Conservation (phyloP, 2,329 filamentous ascomycete genomes). For the Stagonosporopsis chrysanthemi region DNA sequence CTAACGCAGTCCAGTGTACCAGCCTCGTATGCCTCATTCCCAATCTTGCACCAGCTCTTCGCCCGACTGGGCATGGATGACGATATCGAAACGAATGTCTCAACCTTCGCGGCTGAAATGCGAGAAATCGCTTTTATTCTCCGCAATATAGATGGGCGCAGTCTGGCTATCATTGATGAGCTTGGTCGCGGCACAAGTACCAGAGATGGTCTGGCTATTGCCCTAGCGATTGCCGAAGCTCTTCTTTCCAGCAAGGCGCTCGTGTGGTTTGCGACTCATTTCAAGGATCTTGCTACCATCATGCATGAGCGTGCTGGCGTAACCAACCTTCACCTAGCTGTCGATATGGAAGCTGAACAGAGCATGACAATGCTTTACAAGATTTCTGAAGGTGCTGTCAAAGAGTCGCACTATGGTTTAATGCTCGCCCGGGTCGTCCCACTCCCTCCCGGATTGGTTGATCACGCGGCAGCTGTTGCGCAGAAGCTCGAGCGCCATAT, state of each 20-base stretch:
- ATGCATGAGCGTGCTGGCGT: constrained; percentile 79
- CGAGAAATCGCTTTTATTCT: constrained; percentile 93
- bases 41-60: constrained; percentile 83
- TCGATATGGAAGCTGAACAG: constrained; percentile 67
- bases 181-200: constrained; percentile 90
- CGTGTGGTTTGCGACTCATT: constrained; percentile 95
- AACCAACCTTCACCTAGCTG: constrained; percentile 80
- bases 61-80: constrained; percentile 88
- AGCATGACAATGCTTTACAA: constrained; percentile 90
- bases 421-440: constrained; percentile 77
- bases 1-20: constrained; percentile 64
- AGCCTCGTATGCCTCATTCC: constrained; percentile 80
- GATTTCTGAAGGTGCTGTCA: constrained; percentile 73
- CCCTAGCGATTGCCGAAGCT: constrained; percentile 87
- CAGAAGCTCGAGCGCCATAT: constrained; percentile 65
- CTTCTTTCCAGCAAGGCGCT: constrained; percentile 79
- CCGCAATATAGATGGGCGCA: constrained; percentile 77
- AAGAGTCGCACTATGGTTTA: constrained; percentile 83
- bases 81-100: constrained; percentile 87
- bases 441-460: constrained; percentile 72
- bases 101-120: constrained; percentile 95
- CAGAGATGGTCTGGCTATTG: constrained; percentile 86
- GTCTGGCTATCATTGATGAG: constrained; percentile 88
- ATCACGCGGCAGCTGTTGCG: constrained; percentile 72
- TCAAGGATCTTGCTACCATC: constrained; percentile 79